Base-by-base conservation (phyloP, 2,329 filamentous ascomycete genomes). In the Capronia coronata region DNA sequence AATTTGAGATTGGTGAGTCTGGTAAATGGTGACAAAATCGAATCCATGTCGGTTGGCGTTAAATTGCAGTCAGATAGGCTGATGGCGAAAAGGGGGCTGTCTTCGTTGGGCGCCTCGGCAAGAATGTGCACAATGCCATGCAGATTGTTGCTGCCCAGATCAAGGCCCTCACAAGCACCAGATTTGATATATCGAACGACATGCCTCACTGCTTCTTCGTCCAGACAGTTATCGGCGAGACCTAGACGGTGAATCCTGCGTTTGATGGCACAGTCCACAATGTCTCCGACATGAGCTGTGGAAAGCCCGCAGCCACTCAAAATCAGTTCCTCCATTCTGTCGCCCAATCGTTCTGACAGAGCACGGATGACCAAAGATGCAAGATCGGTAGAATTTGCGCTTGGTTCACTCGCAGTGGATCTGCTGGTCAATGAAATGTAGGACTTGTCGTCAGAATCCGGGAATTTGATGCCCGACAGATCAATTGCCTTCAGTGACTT, bases 11-110 rank as follows among this genome's bases (percentile, higher is more conserved):
- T 79, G 1, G 76, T 75, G 48, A 96, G 71, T 57, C 76, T 80
- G 21, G 78, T 75, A 46, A 97, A 69, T 5, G 80, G 80, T 3
- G 88, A 87, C 43, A 97, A 76, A 10, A 97, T 73, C 46, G 80
- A 79, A 66, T 79, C 84, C 18, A 97, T 72, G 9, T 84, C 82
- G 0, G 79, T 74, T 0, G 88, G 83, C 3, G 78, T 80, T 47
- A 98, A 72, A 49, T 87, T 87, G 69, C 90, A 96, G 60, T 89
- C 84, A 1, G 89, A 87, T 54, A 98, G 69, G 65, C 88, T 91
- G 44, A 98, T 71, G 0, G 88, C 89, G 77, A 84, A 91, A 2
- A 94, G 71, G 0, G 80, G 75, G 30, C 71, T 72, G 16, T 72
- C 64, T 30, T 68, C 67, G 49, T 72, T 69, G 29, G 83, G 59